Conservation (phyloP, 208 protist genomes). For the Crithidia thermophila region DNA sequence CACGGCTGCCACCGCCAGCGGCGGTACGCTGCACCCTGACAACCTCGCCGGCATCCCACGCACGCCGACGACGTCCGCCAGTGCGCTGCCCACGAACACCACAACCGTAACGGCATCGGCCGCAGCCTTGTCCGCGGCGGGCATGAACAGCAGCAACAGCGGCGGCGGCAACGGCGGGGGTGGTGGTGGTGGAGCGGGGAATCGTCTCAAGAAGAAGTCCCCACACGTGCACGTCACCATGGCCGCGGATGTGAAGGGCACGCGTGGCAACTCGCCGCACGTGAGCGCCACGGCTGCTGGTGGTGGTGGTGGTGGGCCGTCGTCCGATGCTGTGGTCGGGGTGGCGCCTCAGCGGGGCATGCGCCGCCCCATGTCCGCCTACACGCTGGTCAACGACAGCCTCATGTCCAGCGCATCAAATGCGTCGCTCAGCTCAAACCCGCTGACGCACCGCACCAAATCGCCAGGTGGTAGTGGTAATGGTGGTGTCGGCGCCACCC, state of each 20-base stretch:
- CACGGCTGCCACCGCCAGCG: background rate
- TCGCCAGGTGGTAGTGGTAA: background rate
- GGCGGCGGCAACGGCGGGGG: background rate
- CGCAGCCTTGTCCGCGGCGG: too few species aligned
- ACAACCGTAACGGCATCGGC: background rate
- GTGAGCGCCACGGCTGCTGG: constrained; percentile 1
- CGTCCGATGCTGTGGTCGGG: too few species aligned
- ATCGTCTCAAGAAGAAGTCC: constrained; percentile 25
- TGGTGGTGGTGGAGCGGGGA: background rate
- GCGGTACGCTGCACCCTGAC: constrained; percentile 7
- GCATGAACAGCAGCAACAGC: background rate
- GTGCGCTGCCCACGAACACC: background rate
- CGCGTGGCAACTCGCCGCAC: background rate
- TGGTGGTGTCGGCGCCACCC: background rate
- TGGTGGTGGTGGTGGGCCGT: background rate
- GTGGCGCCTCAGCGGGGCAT: constrained; percentile 47
- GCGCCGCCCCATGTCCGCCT: constrained; percentile 33
- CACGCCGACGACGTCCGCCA: background rate
- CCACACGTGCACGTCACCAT: constrained; percentile 25
- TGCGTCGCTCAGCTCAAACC: background rate
- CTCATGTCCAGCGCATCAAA: background rate
- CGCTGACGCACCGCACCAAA: background rate
- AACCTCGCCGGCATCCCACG: background rate
- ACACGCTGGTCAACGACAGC: constrained; percentile 27
- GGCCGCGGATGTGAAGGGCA: constrained; percentile 15